Evolutionary conservation across 108 stramenopile genomes (phyloP).

Genomic region (Licmophora abbreviata): DNA sequence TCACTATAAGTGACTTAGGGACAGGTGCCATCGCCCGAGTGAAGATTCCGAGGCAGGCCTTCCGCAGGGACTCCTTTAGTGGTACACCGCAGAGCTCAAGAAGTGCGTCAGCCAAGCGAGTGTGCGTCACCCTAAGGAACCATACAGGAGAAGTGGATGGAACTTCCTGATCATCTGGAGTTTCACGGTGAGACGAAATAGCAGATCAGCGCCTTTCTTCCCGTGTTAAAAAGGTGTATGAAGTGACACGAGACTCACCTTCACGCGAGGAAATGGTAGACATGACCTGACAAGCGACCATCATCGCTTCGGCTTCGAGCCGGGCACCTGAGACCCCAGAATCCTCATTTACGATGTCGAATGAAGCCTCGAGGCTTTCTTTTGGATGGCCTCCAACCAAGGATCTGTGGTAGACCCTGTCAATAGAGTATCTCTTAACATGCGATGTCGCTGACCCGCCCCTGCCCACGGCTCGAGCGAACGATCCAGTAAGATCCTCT

Average conservation of each 20-base stretch:
- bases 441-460: conserved; percentile 53
- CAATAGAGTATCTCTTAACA: conserved; percentile 67
- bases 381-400: conserved; percentile 69
- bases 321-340: conserved; percentile 21
- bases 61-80: conserved; percentile 30
- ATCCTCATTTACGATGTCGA: conserved; percentile 69
- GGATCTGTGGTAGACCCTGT: conserved; percentile 52
- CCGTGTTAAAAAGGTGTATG: too few relatives aligned
- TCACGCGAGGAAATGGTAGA: conserved; percentile 16
- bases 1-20: conserved; percentile 15
- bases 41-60: conserved; percentile 38
- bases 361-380: conserved; percentile 70
- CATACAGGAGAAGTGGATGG: conserved; percentile 48
- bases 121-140: conserved; percentile 61
- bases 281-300: conserved; percentile 52
- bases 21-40: conserved; percentile 46
- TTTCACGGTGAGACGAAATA: too few relatives aligned
- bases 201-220: too few relatives aligned
- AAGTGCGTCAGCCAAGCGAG: conserved; percentile 54
- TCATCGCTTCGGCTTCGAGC: conserved; percentile 55
- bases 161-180: not conserved
- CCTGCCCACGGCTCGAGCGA: conserved; percentile 66
- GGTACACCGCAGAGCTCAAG: conserved; percentile 70
- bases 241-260: conserved; percentile 2
- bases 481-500: conserved; percentile 61